phyloP scores from a whole-genome alignment of 148 eudicot genomes.

The Nyssa sinensis region DNA sequence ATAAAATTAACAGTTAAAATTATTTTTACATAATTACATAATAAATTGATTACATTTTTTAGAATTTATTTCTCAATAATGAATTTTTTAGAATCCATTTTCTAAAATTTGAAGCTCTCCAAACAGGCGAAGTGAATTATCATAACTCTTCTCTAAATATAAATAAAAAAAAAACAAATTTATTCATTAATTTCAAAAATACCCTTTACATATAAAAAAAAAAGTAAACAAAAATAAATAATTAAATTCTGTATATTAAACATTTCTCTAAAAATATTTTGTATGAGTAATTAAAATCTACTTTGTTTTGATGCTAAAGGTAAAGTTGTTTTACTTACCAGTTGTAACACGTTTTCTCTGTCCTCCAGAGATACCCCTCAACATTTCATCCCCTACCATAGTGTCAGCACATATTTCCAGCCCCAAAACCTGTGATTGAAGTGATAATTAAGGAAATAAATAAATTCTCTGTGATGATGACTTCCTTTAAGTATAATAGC shows the following conservation, averaged over 20 bases:
- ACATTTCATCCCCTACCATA: conserved; percentile 24
- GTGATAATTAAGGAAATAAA: background rate
- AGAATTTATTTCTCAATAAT: no score
- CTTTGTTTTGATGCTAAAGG: background rate
- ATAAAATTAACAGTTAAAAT: no score
- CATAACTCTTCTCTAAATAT: no score
- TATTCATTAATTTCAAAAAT: background rate
- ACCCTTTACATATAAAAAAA: no score
- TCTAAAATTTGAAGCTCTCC: no score
- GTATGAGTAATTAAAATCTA: background rate
- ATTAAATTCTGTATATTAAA: no score
- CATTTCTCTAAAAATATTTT: background rate
- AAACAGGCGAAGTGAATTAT: no score
- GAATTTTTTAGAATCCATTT: no score
- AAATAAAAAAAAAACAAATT: no score
- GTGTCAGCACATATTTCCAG: conserved; percentile 29
- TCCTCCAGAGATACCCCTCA: conserved; percentile 26
- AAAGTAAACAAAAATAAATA: background rate
- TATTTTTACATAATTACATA: no score
- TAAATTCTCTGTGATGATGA: no score
- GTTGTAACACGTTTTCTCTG: conserved; percentile 32
- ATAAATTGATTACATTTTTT: no score
- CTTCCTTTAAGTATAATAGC: background rate
- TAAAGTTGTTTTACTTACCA: conserved; percentile 15
- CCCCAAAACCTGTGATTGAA: conserved; percentile 34